These are phyloP conservation scores for Beauveria asiatica DNA, from an alignment of 2,329 filamentous ascomycete genomes.

Conservation along the genomic window DNA sequence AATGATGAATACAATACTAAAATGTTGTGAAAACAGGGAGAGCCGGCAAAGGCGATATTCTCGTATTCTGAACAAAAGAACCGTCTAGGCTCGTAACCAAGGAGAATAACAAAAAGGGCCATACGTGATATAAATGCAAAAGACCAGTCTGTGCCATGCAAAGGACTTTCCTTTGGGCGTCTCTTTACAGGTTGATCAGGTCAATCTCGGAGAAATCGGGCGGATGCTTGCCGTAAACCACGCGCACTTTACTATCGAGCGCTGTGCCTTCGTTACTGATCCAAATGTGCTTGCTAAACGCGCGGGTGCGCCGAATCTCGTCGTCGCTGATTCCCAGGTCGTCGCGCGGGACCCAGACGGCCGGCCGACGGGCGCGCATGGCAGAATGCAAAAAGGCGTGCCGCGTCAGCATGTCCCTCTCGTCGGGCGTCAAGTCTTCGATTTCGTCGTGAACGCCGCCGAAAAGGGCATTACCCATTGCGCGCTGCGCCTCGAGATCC, in stretches of 20 bases:
- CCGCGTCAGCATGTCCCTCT: constrained; percentile 75
- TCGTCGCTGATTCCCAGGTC: constrained; percentile 86
- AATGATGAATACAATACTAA: not conserved
- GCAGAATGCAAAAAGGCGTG: constrained; percentile 89
- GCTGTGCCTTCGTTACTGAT: constrained; percentile 90
- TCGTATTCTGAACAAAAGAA: not conserved
- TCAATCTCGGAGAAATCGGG: constrained; percentile 87
- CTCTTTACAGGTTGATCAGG: constrained; percentile 62
- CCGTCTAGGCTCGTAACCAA: not conserved
- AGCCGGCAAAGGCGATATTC: not conserved
- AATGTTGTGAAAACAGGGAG: not conserved
- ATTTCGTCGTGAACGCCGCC: constrained; percentile 86
- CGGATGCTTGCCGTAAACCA: constrained; percentile 76
- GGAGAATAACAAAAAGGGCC: not conserved
- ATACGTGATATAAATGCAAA: not conserved
- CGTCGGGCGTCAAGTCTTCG: constrained; percentile 84
- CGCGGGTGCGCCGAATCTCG: constrained; percentile 70
- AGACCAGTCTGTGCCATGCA: not conserved
- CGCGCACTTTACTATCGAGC: constrained; percentile 71
- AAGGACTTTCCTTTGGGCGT: constrained; percentile 4
- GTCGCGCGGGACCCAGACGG: constrained; percentile 90
- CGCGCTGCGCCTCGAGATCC: constrained; percentile 64
- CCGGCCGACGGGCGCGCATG: constrained; percentile 72
- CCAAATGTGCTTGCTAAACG: constrained; percentile 75
- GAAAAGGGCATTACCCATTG: constrained; percentile 74